Evolutionary conservation across 1,139 yeast species (phyloP).

Genomic region (Nadsonia commutata): DNA sequence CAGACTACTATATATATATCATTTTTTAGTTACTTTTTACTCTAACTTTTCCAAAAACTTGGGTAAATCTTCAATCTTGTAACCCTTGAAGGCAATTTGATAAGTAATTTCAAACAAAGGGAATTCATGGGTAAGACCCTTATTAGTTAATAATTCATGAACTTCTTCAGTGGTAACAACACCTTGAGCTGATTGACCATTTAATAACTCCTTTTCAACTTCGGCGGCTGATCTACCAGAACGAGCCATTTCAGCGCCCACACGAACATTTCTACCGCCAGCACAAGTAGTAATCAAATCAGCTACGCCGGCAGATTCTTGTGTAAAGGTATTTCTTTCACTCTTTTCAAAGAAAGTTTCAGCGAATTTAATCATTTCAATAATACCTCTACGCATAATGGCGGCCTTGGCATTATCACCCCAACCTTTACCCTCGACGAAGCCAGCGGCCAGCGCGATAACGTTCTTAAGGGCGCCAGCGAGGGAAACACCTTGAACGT

Average conservation of each 20-base stretch:
- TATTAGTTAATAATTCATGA: constrained; percentile 57
- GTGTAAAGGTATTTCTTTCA: constrained; percentile 64
- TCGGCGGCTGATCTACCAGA: constrained; percentile 57
- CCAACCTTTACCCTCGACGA: constrained; percentile 94
- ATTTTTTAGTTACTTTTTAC: too few relatives aligned
- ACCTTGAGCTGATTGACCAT: constrained; percentile 95
- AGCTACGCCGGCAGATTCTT: constrained; percentile 92
- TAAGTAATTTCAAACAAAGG: constrained; percentile 83
- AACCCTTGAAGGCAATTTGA: constrained; percentile 60
- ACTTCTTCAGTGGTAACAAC: constrained; percentile 80
- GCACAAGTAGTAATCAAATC: constrained; percentile 93
- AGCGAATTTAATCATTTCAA: constrained; percentile 79
- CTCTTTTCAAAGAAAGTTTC: constrained; percentile 57
- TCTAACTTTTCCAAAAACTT: constrained; percentile 13
- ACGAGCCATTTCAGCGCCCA: constrained; percentile 51
- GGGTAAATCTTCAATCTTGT: constrained; percentile 27
- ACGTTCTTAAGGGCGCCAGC: constrained; percentile 94
- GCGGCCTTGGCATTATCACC: constrained; percentile 97
- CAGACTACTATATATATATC: too few relatives aligned
- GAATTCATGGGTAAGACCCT: constrained; percentile 51
- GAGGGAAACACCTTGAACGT: constrained; percentile 84
- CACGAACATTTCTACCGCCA: constrained; percentile 89
- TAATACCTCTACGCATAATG: constrained; percentile 81
- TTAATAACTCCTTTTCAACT: constrained; percentile 67
- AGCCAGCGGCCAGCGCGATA: constrained; percentile 86